phyloP scores from a whole-genome alignment of 371 early-diverging fungal genomes.

The Funneliformis caledonium region DNA sequence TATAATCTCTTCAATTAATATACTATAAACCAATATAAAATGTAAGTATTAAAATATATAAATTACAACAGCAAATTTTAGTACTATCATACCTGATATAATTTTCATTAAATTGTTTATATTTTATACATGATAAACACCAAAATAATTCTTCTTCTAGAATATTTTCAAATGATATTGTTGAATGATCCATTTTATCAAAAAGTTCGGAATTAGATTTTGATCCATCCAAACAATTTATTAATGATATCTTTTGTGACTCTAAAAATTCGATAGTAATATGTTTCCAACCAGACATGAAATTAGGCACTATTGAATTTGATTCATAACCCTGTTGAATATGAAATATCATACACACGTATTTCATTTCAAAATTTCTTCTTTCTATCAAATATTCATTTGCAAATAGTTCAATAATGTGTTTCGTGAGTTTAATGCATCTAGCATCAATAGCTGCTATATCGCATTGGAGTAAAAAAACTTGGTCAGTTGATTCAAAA shows the following conservation, averaged over 20 bases:
- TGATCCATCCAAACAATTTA: conserved; percentile 4
- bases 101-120: conserved; percentile 7
- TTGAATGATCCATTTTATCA: background rate
- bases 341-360: conserved; percentile 39
- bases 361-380: conserved; percentile 12
- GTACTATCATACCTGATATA: conserved; percentile 12
- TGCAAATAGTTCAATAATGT: conserved; percentile 33
- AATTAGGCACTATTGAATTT: background rate
- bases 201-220: conserved; percentile 14
- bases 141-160: conserved; percentile 34
- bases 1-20: conserved; percentile 6
- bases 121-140: conserved; percentile 39
- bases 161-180: conserved; percentile 28
- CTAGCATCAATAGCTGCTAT: background rate
- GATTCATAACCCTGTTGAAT: background rate
- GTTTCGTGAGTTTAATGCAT: conserved; percentile 37
- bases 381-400: conserved; percentile 8
- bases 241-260: conserved; percentile 21
- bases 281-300: conserved; percentile 39
- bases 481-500: conserved; percentile 29
- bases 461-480: conserved; percentile 40
- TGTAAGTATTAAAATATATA: background rate
- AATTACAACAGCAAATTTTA: background rate
- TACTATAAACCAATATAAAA: background rate
- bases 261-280: conserved; percentile 35